Conservation (phyloP, 345 rosid genomes). For the Gossypium ekmanianum region DNA sequence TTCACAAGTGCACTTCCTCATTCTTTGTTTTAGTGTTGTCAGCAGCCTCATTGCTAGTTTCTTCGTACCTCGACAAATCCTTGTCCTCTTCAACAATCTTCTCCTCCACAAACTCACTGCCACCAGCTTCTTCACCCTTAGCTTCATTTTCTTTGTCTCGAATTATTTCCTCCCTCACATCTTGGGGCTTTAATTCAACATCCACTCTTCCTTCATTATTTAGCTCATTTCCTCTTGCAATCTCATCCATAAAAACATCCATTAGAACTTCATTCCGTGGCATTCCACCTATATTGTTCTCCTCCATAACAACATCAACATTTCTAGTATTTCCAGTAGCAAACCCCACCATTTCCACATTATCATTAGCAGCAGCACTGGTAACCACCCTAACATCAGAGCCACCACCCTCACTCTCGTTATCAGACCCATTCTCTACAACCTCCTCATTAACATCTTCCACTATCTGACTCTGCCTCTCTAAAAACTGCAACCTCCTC, state of each 20-base stretch:
- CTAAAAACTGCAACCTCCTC: slow-evolving; percentile 80
- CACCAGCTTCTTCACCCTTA: not conserved
- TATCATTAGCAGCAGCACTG: slow-evolving; percentile 15
- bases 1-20: slow-evolving; percentile 11
- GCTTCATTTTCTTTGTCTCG: not conserved
- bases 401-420: slow-evolving; percentile 65
- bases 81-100: slow-evolving; percentile 1
- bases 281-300: slow-evolving; percentile 20
- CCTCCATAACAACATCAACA: slow-evolving; percentile 23
- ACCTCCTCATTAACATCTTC: slow-evolving; percentile 65
- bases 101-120: slow-evolving; percentile 2
- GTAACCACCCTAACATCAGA: slow-evolving; percentile 40
- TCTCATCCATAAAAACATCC: slow-evolving; percentile 39
- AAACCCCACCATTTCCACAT: slow-evolving; percentile 16
- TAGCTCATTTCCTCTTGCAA: not conserved
- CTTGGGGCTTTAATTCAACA: not conserved
- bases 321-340: slow-evolving; percentile 16
- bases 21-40: not conserved
- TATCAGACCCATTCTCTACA: slow-evolving; percentile 60
- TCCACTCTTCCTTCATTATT: not conserved
- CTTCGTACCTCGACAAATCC: not conserved
- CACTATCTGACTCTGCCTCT: slow-evolving; percentile 51
- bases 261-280: slow-evolving; percentile 9
- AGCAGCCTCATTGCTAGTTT: not conserved
- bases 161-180: not conserved